Conservation (phyloP, 805 yeast genomes). For the Isabelozyma pseudorhagii region DNA sequence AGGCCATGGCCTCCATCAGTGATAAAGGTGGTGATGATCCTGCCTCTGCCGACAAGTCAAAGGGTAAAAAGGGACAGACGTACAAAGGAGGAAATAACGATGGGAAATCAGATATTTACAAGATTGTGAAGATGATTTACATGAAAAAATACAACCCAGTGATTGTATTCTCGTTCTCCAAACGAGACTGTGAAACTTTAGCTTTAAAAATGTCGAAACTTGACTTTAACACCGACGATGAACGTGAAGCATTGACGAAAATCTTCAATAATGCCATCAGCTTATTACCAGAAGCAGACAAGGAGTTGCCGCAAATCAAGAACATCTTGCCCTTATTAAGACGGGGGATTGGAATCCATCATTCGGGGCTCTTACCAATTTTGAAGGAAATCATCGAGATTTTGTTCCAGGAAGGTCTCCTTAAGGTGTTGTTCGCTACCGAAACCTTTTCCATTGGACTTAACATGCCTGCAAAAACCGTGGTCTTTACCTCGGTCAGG, state of each 20-base stretch:
- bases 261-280: constrained; percentile 89
- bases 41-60: constrained; percentile 50
- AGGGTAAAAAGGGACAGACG: constrained; percentile 75
- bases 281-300: constrained; percentile 84
- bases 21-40: constrained; percentile 86
- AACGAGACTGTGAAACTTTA: constrained; percentile 91
- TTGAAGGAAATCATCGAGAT: constrained; percentile 94
- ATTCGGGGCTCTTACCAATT: constrained; percentile 92
- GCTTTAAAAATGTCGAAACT: constrained; percentile 95
- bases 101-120: constrained; percentile 82
- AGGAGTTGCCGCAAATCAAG: constrained; percentile 90
- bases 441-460: constrained; percentile 98
- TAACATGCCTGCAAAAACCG: constrained; percentile 99
- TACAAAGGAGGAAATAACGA: constrained; percentile 84
- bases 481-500: constrained; percentile 94
- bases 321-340: constrained; percentile 83
- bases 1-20: constrained; percentile 92
- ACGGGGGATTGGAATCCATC: constrained; percentile 98
- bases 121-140: constrained; percentile 98
- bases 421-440: constrained; percentile 94
- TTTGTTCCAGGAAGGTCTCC: constrained; percentile 91
- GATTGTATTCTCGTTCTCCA: constrained; percentile 96
- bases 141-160: constrained; percentile 95
- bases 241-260: constrained; percentile 84
- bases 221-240: constrained; percentile 92